Percentiles rank a stretch among this genome's conserved stretches.
Conservation (phyloP, 306 rosid genomes). For the Canavalia ensiformis region DNA sequence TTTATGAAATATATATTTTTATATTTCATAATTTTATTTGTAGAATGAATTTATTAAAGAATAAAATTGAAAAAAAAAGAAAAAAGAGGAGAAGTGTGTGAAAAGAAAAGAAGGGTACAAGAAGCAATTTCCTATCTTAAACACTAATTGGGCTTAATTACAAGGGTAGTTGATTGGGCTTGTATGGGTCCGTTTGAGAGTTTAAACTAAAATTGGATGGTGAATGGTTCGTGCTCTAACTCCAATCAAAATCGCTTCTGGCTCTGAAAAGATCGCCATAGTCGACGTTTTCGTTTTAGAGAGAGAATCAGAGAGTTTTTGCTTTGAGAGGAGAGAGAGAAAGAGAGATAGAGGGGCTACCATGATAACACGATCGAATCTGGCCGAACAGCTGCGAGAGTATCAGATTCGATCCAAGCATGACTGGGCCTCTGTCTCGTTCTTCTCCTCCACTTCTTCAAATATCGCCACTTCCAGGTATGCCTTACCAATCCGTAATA, state of each 20-base stretch:
- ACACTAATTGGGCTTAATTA: not conserved
- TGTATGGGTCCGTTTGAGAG: not conserved
- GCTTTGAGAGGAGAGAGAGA: slow-evolving; percentile 3
- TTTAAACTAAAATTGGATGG: not conserved
- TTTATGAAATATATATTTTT: no score
- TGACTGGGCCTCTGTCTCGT: slow-evolving; percentile 98
- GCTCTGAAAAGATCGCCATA: slow-evolving; percentile 50
- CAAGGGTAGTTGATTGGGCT: not conserved
- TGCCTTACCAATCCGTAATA: not conserved
- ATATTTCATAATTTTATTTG: no score
- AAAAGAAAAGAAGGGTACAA: no score
- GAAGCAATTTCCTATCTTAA: not conserved
- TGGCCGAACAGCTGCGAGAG: slow-evolving; percentile 95
- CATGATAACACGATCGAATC: slow-evolving; percentile 99
- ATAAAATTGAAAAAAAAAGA: no score
- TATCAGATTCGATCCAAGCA: slow-evolving; percentile 99
- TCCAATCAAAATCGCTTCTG: slow-evolving; percentile 44
- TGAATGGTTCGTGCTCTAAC: slow-evolving; percentile 35
- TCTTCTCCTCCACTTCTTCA: slow-evolving; percentile 93
- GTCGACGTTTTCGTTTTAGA: slow-evolving; percentile 31
- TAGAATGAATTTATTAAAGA: no score
- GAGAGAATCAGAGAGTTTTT: slow-evolving; percentile 46
- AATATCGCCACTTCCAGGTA: slow-evolving; percentile 83
- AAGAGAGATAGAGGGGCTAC: slow-evolving; percentile 41
- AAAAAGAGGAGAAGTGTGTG: no score